phyloP scores from a whole-genome alignment of 306 rosid species.

The Trifolium subterraneum region DNA sequence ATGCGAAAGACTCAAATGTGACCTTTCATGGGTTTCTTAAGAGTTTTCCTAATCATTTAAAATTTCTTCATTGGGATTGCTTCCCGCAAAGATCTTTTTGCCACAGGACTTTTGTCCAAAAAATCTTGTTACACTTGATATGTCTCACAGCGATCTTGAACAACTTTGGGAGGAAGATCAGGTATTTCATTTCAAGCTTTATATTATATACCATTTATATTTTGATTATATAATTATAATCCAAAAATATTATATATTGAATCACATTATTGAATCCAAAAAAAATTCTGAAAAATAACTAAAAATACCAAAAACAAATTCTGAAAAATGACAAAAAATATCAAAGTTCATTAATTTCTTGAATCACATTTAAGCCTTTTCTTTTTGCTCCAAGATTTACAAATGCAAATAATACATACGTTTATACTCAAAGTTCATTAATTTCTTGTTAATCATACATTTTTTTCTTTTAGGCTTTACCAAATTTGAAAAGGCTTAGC shows the following conservation, averaged over 20 bases:
- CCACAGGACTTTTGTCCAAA: not conserved
- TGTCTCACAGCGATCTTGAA: conserved; percentile 25
- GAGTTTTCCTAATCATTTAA: conserved; percentile 12
- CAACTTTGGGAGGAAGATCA: conserved; percentile 33
- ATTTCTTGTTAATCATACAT: not conserved
- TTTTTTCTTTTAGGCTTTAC: conserved; percentile 24
- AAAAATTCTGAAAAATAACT: too few relatives aligned
- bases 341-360: too few relatives aligned
- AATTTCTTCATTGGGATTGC: conserved; percentile 32
- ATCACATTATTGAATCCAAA: too few relatives aligned
- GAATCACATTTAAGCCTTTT: too few relatives aligned
- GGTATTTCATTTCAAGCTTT: conserved; percentile 36
- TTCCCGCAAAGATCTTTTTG: conserved; percentile 22
- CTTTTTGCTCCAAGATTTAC: too few relatives aligned
- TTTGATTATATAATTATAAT: too few relatives aligned
- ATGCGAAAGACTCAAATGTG: too few relatives aligned
- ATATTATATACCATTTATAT: too few relatives aligned
- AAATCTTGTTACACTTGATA: conserved; percentile 29
- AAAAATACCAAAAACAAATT: too few relatives aligned
- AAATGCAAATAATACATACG: too few relatives aligned
- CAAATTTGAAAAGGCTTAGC: conserved; percentile 42
- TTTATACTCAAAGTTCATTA: not conserved
- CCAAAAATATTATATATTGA: too few relatives aligned
- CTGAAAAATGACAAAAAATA: too few relatives aligned
- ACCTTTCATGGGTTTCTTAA: not conserved